Base-by-base conservation (phyloP, 2,329 filamentous ascomycete species). In the Diaporthe destruens region DNA sequence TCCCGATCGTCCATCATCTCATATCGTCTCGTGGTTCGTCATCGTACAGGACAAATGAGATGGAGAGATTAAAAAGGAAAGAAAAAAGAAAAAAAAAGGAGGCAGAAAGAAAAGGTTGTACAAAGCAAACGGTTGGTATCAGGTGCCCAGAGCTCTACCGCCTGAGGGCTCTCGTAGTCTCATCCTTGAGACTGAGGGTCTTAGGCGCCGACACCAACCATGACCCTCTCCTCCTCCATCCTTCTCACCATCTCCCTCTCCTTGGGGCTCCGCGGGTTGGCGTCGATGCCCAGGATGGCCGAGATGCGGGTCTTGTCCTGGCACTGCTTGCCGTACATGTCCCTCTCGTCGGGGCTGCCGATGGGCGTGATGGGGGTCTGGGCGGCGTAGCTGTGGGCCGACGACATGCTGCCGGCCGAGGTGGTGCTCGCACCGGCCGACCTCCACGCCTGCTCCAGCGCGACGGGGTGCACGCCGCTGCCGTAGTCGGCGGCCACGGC, bases 401-500 rank as follows among this genome's bases (percentile, higher is more conserved):
- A 32, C 7, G 39, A 65, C 69, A 42, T n/a, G 47, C 47, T 11
- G 47, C n/a, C 20, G 20, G 42, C 32, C 36, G n/a, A 32, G 82
- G 84, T 82, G 20, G 36, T 47, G 18, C 18, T 47, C 44, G 44
- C 44, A n/a, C 80, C 78, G 51, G 84, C 86, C 12, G 84, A 83
- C 79, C 85, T 87, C 90, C 92, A 94, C n/a, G 91, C 90, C 79
- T 92, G 90, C 82, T 94, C 92, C 25, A 94, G 85, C 44, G 90
- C 85, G 18, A 87, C 85, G 1, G 92, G 89, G 63, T 89, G 91
- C 1, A 87, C 86, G 44, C 90, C 88, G 18, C 84, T 81, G 69
- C 92, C 92, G 78, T 95, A 95, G 77, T 94, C 92, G 34, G 88
- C 84, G 39, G 93, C 92, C 47, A 96, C 88, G 61, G 88, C 86